Conservation (phyloP, 352 stramenopile genomes). For the Phytophthora europaea region DNA sequence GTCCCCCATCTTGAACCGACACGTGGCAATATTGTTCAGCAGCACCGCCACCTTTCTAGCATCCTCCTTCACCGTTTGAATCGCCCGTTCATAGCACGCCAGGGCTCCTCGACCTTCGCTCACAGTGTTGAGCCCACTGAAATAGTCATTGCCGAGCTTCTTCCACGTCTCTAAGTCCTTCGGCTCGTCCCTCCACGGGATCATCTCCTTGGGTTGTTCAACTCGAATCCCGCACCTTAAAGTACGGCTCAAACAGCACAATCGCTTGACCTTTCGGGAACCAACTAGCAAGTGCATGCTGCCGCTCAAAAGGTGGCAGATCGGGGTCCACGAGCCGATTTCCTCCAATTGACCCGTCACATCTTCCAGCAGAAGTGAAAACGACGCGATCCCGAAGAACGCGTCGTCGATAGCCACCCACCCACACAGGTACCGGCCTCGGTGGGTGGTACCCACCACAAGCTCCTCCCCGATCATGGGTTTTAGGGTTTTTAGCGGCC, state of each 20-base stretch:
- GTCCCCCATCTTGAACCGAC: conserved; percentile 18
- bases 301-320: conserved; percentile 15
- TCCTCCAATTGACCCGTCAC: conserved; percentile 13
- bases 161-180: conserved; percentile 27
- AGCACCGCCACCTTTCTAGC: conserved; percentile 21
- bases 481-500: background rate
- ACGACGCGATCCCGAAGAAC: background rate
- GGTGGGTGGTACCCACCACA: background rate
- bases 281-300: conserved; percentile 13
- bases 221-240: conserved; percentile 36
- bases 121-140: conserved; percentile 11
- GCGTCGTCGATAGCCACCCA: background rate
- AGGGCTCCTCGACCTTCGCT: conserved; percentile 26
- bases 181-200: conserved; percentile 22
- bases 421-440: background rate
- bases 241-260: conserved; percentile 35
- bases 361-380: background rate
- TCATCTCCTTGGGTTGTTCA: conserved; percentile 25
- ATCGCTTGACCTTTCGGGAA: conserved; percentile 29
- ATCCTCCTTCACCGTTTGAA: conserved; percentile 14
- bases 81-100: conserved; percentile 29
- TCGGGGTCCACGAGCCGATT: conserved; percentile 23
- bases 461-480: background rate
- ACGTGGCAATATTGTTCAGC: conserved; percentile 31
- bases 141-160: conserved; percentile 31